These are phyloP conservation scores for Mycotypha africana DNA, from an alignment of 371 early-diverging fungal genomes.

Conservation along the genomic window DNA sequence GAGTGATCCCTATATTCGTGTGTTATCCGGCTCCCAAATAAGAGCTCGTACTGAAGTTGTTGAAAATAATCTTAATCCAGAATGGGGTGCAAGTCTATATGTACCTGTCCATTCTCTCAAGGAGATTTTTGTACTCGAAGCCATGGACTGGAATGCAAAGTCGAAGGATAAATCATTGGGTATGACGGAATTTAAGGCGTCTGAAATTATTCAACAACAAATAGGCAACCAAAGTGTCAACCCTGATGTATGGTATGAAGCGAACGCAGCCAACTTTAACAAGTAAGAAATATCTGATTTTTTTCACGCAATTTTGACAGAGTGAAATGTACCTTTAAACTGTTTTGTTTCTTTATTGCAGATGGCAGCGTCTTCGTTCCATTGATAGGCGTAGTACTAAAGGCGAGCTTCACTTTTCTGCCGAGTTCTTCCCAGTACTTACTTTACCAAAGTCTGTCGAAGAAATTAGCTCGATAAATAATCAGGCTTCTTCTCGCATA, in stretches of 20 bases:
- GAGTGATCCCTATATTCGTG: slow-evolving; percentile 82
- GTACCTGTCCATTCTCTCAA: slow-evolving; percentile 64
- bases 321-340: too few relatives aligned
- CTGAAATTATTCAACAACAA: slow-evolving; percentile 40
- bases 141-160: slow-evolving; percentile 73
- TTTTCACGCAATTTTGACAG: too few relatives aligned
- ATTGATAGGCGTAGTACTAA: slow-evolving; percentile 50
- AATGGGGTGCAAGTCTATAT: slow-evolving; percentile 81
- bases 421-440: slow-evolving; percentile 64
- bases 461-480: background rate
- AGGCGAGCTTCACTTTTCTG: slow-evolving; percentile 61
- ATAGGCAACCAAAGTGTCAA: slow-evolving; percentile 28
- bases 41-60: slow-evolving; percentile 67
- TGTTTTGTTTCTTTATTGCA: slow-evolving; percentile 2
- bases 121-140: slow-evolving; percentile 68
- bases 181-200: slow-evolving; percentile 38
- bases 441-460: slow-evolving; percentile 35
- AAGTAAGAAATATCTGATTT: slow-evolving; percentile 13
- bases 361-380: slow-evolving; percentile 59
- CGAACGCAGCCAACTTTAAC: slow-evolving; percentile 22
- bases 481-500: background rate
- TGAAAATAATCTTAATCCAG: slow-evolving; percentile 73
- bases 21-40: slow-evolving; percentile 58
- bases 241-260: slow-evolving; percentile 38
- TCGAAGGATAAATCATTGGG: slow-evolving; percentile 67